Conservation (phyloP, 108 stramenopile species). For the Stephanodiscus minutulus region DNA sequence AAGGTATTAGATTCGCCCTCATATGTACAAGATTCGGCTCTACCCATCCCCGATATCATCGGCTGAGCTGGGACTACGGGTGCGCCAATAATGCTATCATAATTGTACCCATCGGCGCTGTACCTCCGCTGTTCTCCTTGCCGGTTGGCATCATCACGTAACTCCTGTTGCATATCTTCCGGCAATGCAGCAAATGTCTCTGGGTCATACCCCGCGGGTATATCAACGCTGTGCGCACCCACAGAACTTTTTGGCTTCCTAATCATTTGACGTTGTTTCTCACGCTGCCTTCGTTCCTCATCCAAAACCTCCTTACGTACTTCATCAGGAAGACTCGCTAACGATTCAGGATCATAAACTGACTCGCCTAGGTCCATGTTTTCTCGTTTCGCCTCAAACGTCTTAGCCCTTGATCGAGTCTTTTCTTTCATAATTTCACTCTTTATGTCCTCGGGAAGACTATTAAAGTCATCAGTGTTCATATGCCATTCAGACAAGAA, state of each 20-base stretch:
- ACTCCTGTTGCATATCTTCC: constrained; percentile 29
- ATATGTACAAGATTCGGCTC: constrained; percentile 29
- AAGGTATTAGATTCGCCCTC: constrained; percentile 51
- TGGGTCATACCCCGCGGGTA: constrained; percentile 40
- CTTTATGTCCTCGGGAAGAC: constrained; percentile 22
- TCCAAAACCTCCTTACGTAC: constrained; percentile 27
- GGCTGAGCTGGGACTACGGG: constrained; percentile 11
- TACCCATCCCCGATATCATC: constrained; percentile 9
- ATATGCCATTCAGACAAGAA: constrained; percentile 29
- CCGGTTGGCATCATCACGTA: constrained; percentile 28
- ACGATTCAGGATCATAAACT: constrained; percentile 23
- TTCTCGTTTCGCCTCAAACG: not conserved
- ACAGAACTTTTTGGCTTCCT: constrained; percentile 5
- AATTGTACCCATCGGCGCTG: constrained; percentile 25
- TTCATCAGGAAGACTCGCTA: constrained; percentile 41
- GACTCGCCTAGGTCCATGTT: not conserved
- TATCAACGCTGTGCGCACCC: constrained; percentile 31
- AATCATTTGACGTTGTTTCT: constrained; percentile 7
- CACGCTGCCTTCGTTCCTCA: constrained; percentile 20
- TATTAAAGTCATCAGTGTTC: constrained; percentile 18
- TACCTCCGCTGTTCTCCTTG: not conserved
- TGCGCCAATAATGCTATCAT: constrained; percentile 22
- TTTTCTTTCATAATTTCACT: constrained; percentile 38
- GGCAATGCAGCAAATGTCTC: constrained; percentile 43
- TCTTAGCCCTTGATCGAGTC: not conserved